Evolutionary conservation across 306 rosid genomes (phyloP).

Genomic region (Pueraria montana): DNA sequence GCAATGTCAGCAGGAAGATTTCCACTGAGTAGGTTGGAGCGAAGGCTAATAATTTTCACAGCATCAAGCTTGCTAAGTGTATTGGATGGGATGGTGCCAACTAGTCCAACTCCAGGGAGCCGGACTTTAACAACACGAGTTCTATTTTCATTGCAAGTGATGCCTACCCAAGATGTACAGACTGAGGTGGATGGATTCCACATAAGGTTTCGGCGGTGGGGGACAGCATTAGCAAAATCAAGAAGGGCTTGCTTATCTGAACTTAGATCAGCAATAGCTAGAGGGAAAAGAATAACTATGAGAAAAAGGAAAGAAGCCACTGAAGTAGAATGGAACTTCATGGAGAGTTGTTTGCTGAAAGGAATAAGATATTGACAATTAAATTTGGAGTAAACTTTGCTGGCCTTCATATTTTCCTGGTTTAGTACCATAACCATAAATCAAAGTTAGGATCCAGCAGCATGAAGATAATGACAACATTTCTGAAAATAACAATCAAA

Average conservation of each 20-base stretch:
- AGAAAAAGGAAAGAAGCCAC: slow-evolving; percentile 56
- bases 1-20: slow-evolving; percentile 75
- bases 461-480: slow-evolving; percentile 8
- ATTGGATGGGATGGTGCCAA: slow-evolving; percentile 75
- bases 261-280: slow-evolving; percentile 68
- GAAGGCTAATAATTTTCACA: slow-evolving; percentile 78
- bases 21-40: slow-evolving; percentile 85
- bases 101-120: slow-evolving; percentile 88
- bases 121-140: slow-evolving; percentile 68
- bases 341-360: slow-evolving; percentile 51
- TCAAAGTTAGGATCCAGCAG: slow-evolving; percentile 48
- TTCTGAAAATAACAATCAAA: slow-evolving; percentile 24
- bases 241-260: slow-evolving; percentile 84
- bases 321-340: slow-evolving; percentile 64
- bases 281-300: slow-evolving; percentile 57
- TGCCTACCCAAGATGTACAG: slow-evolving; percentile 78
- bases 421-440: slow-evolving; percentile 48
- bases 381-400: slow-evolving; percentile 43
- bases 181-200: slow-evolving; percentile 65
- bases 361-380: slow-evolving; percentile 45
- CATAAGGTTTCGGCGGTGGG: slow-evolving; percentile 72
- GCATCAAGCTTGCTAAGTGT: slow-evolving; percentile 87
- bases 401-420: slow-evolving; percentile 67
- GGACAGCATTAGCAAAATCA: slow-evolving; percentile 67
- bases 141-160: slow-evolving; percentile 59